phyloP scores from a whole-genome alignment of 257 asterid genomes.

The Solanum lycopersicoides region DNA sequence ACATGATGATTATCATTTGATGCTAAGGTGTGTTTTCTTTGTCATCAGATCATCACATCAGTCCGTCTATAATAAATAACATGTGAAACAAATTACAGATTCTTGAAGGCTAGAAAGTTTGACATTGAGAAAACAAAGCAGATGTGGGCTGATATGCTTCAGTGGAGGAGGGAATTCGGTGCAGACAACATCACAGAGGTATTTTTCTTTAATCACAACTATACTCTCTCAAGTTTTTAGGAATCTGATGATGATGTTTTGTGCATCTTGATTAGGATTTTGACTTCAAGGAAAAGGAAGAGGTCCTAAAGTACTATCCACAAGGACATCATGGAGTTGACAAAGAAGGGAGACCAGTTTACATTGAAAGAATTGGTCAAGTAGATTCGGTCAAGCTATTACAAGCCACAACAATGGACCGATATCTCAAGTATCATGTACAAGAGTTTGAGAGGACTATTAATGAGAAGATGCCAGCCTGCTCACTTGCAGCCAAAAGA shows the following conservation, averaged over 20 bases:
- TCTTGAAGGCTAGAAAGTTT: slow-evolving; percentile 82
- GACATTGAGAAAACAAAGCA: slow-evolving; percentile 87
- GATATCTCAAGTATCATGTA: slow-evolving; percentile 79
- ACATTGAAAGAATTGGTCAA: slow-evolving; percentile 73
- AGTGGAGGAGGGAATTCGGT: slow-evolving; percentile 93
- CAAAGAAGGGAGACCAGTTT: slow-evolving; percentile 88
- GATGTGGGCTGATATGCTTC: slow-evolving; percentile 97
- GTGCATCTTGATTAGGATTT: slow-evolving; percentile 35
- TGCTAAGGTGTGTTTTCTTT: slow-evolving; percentile 45
- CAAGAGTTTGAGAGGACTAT: slow-evolving; percentile 93
- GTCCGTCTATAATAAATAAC: no score
- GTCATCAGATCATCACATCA: no score
- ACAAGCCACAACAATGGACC: slow-evolving; percentile 83
- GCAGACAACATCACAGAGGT: slow-evolving; percentile 84
- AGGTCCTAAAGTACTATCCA: slow-evolving; percentile 84
- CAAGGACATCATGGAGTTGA: slow-evolving; percentile 96
- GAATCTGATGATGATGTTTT: background rate
- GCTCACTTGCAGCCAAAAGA: slow-evolving; percentile 76
- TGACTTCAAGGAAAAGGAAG: slow-evolving; percentile 72
- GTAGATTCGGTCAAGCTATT: slow-evolving; percentile 82
- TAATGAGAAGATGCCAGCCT: slow-evolving; percentile 77
- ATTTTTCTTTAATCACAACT: background rate
- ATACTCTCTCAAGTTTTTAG: background rate
- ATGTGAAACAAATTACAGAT: slow-evolving; percentile 28
- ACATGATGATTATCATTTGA: slow-evolving; percentile 86